Base-by-base conservation (phyloP, 768 basidiomycete genomes). In the Coprinopsis sp. region DNA sequence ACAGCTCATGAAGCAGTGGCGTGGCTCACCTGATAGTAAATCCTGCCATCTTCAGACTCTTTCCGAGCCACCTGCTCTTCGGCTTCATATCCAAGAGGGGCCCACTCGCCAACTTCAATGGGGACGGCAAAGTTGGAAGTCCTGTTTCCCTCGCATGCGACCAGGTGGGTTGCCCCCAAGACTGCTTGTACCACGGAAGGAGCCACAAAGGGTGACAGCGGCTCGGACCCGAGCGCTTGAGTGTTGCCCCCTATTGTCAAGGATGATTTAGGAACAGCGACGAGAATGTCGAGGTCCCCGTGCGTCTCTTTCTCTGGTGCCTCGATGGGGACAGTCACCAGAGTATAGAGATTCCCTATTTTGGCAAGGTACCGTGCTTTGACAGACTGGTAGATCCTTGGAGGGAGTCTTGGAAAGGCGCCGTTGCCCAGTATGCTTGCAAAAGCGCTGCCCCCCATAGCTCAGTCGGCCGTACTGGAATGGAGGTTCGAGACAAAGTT, bases 391-490 rank as follows among this genome's bases (percentile, higher is more conserved):
- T 88, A 88, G 38, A 78, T 67, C 1, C 59, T 28, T 0, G 79
- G 72, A n/a, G 78, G 72, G 41, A 88, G 71, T 3, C 86, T 76
- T 33, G 84, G 85, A 52, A 86, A 79, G 0, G 76, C 64, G 10
- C 59, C 65, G 8, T 69, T 44, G 7, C 69, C 62, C 2, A 81
- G 62, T 13, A 55, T 47, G 29, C 72, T 63, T 37, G 66, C 63
- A 64, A 88, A 87, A 4, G 84, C 84, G 58, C 73, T 82, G 13
- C 86, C 86, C 8, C 85, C 86, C 86, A 87, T 87, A 23, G 37
- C 21, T 23, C 16, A 22, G 39, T 24, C 7, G 11, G 39, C 31
- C 23, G 23, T 29, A 31, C 18, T 19, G 36, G 29, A 19, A n/a
- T 41, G 33, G 22, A 16, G 12, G 23, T 19, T 29, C 6, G 34